A percentile compares a stretch with the other conserved stretches of the same genome.
Evolutionary conservation across 495 filamentous ascomycete genomes (phyloP).

Genomic region (Cladorrhinum samala): DNA sequence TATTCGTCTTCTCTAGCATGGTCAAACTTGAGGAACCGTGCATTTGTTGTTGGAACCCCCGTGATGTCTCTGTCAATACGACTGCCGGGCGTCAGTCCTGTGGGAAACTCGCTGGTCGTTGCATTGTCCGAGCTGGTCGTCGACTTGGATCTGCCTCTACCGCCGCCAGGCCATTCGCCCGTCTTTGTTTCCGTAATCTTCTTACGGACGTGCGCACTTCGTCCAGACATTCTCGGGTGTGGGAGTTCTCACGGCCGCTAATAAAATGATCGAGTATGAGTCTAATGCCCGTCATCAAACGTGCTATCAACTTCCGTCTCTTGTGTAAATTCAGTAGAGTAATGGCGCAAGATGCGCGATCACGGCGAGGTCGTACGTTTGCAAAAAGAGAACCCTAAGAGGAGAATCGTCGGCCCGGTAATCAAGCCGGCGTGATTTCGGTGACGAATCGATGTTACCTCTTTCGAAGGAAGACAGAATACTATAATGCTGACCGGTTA

Average conservation of each 20-base stretch:
- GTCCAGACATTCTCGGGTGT: conserved; percentile 41
- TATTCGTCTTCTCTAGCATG: no score
- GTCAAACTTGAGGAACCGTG: conserved; percentile 37
- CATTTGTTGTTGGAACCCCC: conserved; percentile 35
- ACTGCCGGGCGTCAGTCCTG: conserved; percentile 19
- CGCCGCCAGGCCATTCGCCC: conserved; percentile 15
- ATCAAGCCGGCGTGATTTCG: not conserved
- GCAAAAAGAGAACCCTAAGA: not conserved
- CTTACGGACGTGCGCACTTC: conserved; percentile 50
- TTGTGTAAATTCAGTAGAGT: not conserved
- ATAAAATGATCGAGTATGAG: not conserved
- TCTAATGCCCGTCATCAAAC: no score
- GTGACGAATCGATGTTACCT: not conserved
- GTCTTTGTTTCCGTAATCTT: conserved; percentile 44
- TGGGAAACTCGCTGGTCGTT: conserved; percentile 30
- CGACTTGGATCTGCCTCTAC: conserved; percentile 28
- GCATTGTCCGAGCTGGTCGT: conserved; percentile 34
- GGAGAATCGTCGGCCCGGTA: not conserved
- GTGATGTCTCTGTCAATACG: conserved; percentile 22
- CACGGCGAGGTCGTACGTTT: not conserved
- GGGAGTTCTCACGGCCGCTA: not conserved
- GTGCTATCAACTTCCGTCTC: conserved; percentile 1
- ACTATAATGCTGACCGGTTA: not conserved
- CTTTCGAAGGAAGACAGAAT: not conserved
- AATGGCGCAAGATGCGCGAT: not conserved